Conservation (phyloP, 108 stramenopile genomes). For the Parmales sp. region DNA sequence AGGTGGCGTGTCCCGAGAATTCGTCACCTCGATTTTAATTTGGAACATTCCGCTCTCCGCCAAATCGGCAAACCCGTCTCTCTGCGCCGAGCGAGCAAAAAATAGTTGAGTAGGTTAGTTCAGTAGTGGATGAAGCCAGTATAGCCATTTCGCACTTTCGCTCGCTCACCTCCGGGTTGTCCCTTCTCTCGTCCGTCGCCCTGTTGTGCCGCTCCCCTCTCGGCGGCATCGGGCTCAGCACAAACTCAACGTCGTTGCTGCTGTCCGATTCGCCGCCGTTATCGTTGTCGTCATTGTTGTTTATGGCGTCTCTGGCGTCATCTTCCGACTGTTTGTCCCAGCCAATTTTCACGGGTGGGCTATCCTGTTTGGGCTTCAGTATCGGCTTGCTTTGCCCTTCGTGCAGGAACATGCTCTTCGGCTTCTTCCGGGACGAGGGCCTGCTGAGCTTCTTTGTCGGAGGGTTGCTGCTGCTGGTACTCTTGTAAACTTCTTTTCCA, state of each 20-base stretch:
- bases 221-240: slow-evolving; percentile 1
- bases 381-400: too few relatives aligned
- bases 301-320: background rate
- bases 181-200: background rate
- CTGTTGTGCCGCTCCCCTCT: background rate
- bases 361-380: too few relatives aligned
- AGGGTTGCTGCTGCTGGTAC: too few relatives aligned
- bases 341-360: too few relatives aligned
- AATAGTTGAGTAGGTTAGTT: too few relatives aligned
- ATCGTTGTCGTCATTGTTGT: background rate
- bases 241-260: slow-evolving; percentile 1
- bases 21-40: slow-evolving; percentile 3
- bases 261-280: background rate
- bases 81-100: too few relatives aligned
- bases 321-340: background rate
- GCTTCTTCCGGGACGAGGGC: slow-evolving; percentile 10
- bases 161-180: too few relatives aligned
- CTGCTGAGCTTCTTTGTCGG: background rate
- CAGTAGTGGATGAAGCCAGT: too few relatives aligned
- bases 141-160: too few relatives aligned
- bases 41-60: slow-evolving; percentile 5
- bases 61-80: background rate
- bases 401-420: slow-evolving; percentile 11
- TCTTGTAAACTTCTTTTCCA: too few relatives aligned
- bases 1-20: background rate